Percentiles rank a stretch among this genome's conserved stretches.
These are phyloP conservation scores for Acmispon strigosus DNA, from an alignment of 306 rosid species.

Conservation along the genomic window DNA sequence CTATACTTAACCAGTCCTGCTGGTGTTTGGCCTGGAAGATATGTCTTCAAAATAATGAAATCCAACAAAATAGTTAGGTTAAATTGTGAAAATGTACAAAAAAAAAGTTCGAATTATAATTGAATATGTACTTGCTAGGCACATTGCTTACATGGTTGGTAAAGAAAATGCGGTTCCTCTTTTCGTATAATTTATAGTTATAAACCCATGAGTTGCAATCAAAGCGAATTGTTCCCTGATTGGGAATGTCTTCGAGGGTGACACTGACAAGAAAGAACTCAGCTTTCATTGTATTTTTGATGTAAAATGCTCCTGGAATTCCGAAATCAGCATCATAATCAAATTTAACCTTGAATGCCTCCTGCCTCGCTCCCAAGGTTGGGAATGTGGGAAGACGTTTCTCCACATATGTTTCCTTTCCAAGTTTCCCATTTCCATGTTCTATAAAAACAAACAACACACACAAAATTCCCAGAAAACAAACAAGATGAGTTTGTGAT, in stretches of 20 bases:
- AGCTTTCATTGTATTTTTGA: too few species aligned
- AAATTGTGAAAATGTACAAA: background rate
- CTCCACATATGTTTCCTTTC: conserved; percentile 39
- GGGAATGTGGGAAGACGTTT: conserved; percentile 36
- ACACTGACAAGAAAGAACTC: conserved; percentile 56
- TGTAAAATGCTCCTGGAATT: conserved; percentile 49
- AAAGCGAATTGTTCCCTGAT: conserved; percentile 40
- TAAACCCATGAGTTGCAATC: conserved; percentile 74
- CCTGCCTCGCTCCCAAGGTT: conserved; percentile 34
- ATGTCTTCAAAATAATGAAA: background rate
- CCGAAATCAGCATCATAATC: conserved; percentile 47
- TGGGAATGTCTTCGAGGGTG: conserved; percentile 54
- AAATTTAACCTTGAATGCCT: conserved; percentile 37
- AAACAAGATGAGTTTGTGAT: too few species aligned
- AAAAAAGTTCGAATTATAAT: too few species aligned
- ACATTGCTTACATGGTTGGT: conserved; percentile 38
- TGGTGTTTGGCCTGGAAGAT: conserved; percentile 22
- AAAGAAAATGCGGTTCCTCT: conserved; percentile 47
- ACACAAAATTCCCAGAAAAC: too few species aligned
- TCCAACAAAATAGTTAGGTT: background rate
- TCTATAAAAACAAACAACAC: background rate
- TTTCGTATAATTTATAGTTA: conserved; percentile 32
- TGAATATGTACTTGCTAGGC: background rate
- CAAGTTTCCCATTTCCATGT: conserved; percentile 44
- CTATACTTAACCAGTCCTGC: conserved; percentile 8